A percentile compares a stretch with the other conserved stretches of the same genome.
Conservation (phyloP, 108 stramenopile species). For the Conticribra weissflogii region DNA sequence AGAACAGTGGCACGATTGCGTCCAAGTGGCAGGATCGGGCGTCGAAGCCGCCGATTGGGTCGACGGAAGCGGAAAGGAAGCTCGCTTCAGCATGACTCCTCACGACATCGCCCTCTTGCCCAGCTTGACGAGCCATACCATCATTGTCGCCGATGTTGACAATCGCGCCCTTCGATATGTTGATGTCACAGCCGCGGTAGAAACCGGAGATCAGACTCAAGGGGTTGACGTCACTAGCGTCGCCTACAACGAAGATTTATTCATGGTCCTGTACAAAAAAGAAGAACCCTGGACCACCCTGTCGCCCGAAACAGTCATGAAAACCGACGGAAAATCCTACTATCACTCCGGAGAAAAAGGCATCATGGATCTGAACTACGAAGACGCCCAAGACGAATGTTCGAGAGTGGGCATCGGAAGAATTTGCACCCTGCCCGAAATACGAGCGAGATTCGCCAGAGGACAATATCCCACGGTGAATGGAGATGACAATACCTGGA, state of each 20-base stretch:
- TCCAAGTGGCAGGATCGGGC: constrained; percentile 43
- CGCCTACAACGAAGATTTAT: constrained; percentile 48
- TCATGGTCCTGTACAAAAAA: constrained; percentile 38
- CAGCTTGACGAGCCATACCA: constrained; percentile 18
- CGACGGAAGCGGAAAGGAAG: constrained; percentile 36
- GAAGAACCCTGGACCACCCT: constrained; percentile 30
- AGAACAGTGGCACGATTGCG: constrained; percentile 43
- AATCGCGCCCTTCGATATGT: constrained; percentile 46
- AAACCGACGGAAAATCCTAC: constrained; percentile 44
- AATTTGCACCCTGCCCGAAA: constrained; percentile 42
- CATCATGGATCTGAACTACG: constrained; percentile 30
- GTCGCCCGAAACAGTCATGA: constrained; percentile 43
- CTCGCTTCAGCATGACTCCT: constrained; percentile 44
- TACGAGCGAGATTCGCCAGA: constrained; percentile 39
- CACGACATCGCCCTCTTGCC: constrained; percentile 45
- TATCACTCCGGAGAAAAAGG: constrained; percentile 28
- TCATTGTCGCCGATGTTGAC: constrained; percentile 39
- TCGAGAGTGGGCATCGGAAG: constrained; percentile 43
- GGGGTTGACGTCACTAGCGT: constrained; percentile 26
- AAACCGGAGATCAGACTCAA: constrained; percentile 25
- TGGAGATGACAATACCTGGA: constrained; percentile 24
- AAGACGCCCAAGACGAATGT: constrained; percentile 40
- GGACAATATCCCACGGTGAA: constrained; percentile 44
- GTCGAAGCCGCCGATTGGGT: constrained; percentile 37
- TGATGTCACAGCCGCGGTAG: constrained; percentile 44